Percentiles rank a stretch among this genome's conserved stretches.
Evolutionary conservation across 306 rosid species (phyloP).

Genomic region (Begonia loranthoides): DNA sequence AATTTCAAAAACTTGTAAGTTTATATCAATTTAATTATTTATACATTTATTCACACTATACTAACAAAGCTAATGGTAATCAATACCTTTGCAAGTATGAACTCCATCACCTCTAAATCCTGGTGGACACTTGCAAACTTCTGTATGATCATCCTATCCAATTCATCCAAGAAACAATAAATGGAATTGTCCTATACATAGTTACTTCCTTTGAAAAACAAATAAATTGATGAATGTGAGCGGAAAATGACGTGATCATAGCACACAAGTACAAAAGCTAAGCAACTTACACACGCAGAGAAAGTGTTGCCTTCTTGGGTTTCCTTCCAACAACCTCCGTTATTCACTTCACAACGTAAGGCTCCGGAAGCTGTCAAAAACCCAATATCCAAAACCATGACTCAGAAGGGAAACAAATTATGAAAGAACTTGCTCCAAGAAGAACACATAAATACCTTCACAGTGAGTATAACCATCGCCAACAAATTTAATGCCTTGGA

Average conservation of each 20-base stretch:
- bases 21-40: not conserved
- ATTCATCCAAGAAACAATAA: constrained; percentile 7
- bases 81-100: constrained; percentile 61
- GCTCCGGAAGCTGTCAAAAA: constrained; percentile 62
- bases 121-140: constrained; percentile 75
- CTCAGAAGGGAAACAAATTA: not conserved
- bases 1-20: too few species aligned
- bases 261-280: not conserved
- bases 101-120: constrained; percentile 89
- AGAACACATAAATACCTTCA: constrained; percentile 36
- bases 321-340: constrained; percentile 95
- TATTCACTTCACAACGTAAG: constrained; percentile 61
- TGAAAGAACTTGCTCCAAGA: not conserved
- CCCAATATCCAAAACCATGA: constrained; percentile 4
- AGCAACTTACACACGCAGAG: constrained; percentile 82
- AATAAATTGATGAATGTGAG: too few species aligned
- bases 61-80: constrained; percentile 5
- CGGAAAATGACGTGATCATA: not conserved
- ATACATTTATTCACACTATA: not conserved
- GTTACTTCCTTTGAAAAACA: not conserved
- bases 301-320: constrained; percentile 33
- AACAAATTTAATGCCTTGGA: constrained; percentile 56
- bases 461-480: constrained; percentile 93
- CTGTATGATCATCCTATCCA: constrained; percentile 49
- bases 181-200: not conserved